Evolutionary conservation across 2,329 filamentous ascomycete species (phyloP), one percentile per base, ranked within the genome.

Genomic region (Zymoseptoria ardabiliae): DNA sequence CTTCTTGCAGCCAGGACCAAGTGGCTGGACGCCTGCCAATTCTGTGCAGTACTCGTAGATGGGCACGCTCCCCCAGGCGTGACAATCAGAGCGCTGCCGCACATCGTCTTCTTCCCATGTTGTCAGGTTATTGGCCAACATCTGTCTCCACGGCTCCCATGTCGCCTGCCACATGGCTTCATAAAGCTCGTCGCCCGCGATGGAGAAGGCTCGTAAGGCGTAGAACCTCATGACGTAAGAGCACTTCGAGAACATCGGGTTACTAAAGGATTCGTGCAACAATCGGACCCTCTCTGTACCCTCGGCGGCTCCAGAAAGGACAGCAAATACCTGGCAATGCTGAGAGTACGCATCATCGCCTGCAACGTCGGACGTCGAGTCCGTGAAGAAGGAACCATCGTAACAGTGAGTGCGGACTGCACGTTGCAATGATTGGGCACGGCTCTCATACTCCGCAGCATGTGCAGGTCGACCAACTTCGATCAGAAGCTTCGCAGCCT

Each of bases 21-120:
- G 50, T 7, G 58, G 61, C 35, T 51, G 66, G 67, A 28, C 66
- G 60, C 55, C 70, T 59, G 76, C 63, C 35, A 78, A 9, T 62
- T 77, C 76, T 8, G 72, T 71, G 30, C 70, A 73, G 48, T 71
- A 77, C 58, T 77, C 76, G 55, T 77, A 77, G 3, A 78, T 66
- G 0, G 75, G 75, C 17, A 76, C 74, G 58, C 74, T 75, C 1
- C 75, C 74, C 76, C 75, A 78, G 2, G 76, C 75, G 66, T 78
- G 76, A 54, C 76, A 78, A 62, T 78, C 76, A 1, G 74, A 77
- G 4, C 76, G 70, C 60, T 76, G 74, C 2, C 72, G 65, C 4
- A 78, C 75, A 58, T 74, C 71, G 54, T 78, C 75, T 56, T 78
- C 76, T 50, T 73, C 72, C 75, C 75, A 77, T 2, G 75, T 78